Conservation (phyloP, 1,139 yeast genomes). For the Saccharomyces hybrid region DNA sequence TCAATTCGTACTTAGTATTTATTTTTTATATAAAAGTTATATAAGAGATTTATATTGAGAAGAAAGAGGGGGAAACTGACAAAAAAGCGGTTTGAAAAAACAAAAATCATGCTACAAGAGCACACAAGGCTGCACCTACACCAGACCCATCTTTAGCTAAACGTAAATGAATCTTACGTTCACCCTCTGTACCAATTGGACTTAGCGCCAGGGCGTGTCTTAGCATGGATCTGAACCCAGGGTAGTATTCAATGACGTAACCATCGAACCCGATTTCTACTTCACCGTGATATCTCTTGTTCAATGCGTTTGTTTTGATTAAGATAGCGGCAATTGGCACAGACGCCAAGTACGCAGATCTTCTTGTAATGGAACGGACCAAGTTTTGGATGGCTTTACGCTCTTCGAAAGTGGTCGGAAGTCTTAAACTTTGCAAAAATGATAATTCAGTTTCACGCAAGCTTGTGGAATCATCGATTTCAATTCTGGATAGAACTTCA, state of each 20-base stretch:
- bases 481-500: conserved; percentile 73
- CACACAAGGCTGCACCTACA: conserved; percentile 94
- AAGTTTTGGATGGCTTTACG: conserved; percentile 61
- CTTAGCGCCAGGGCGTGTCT: conserved; percentile 67
- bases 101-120: conserved; percentile 34
- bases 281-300: conserved; percentile 49
- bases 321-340: conserved; percentile 80
- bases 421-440: conserved; percentile 53
- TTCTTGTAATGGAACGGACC: conserved; percentile 69
- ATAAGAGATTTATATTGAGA: no score
- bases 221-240: conserved; percentile 71
- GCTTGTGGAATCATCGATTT: conserved; percentile 69
- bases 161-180: conserved; percentile 61
- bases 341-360: conserved; percentile 83
- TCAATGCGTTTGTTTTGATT: conserved; percentile 48
- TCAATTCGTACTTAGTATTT: no score
- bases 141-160: conserved; percentile 94
- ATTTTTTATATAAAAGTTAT: no score
- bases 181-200: conserved; percentile 63
- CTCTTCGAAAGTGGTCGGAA: conserved; percentile 62
- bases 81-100: no score
- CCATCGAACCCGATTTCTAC: conserved; percentile 96
- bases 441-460: conserved; percentile 59
- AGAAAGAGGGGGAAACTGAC: no score
- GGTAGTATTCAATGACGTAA: conserved; percentile 85